A percentile compares a stretch with the other conserved stretches of the same genome.
These are phyloP conservation scores for Mesembryanthemum crystallinum DNA, from an alignment of 148 eudicot species.

Conservation along the genomic window DNA sequence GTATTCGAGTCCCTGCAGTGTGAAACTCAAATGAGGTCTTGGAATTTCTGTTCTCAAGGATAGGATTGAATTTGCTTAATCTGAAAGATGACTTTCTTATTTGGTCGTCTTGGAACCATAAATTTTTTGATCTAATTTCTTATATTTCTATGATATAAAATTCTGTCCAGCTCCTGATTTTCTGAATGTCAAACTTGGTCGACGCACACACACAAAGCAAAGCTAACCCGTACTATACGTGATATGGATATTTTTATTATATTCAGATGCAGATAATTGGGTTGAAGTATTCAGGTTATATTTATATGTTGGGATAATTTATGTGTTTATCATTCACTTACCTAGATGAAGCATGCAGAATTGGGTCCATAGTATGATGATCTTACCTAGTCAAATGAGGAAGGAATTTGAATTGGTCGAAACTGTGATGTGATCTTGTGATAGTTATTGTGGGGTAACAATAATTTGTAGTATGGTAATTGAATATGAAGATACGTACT, in stretches of 20 bases:
- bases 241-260: neutral
- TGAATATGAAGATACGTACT: neutral
- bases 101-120: neutral
- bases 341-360: neutral
- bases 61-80: neutral
- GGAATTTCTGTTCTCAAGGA: neutral
- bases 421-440: neutral
- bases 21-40: neutral
- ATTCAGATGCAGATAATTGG: neutral
- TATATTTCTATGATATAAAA: neutral
- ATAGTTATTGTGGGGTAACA: neutral
- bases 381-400: neutral
- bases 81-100: neutral
- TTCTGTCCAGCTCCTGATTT: conserved; percentile 1
- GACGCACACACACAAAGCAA: neutral
- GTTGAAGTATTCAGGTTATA: conserved; percentile 5
- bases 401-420: neutral
- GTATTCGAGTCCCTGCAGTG: conserved; percentile 9
- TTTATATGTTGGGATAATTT: neutral
- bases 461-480: neutral
- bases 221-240: neutral
- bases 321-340: neutral
- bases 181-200: conserved; percentile 8
- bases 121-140: neutral
- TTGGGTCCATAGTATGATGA: neutral